Evolutionary conservation across 495 filamentous ascomycete species (phyloP).

Genomic region (Talaromyces borbonicus): DNA sequence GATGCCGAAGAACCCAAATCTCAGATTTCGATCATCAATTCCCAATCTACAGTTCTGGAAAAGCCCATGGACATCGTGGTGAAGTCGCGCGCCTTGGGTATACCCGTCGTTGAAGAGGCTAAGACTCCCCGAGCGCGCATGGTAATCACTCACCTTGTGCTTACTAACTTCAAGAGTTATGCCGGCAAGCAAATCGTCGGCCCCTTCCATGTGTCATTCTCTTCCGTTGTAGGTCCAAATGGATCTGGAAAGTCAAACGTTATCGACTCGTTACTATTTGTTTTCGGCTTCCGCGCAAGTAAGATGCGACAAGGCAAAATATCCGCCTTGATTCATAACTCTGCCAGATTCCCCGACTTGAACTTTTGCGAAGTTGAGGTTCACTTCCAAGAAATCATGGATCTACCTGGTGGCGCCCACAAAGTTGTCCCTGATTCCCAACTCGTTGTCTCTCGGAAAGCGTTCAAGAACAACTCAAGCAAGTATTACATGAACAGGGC

Average conservation of each 20-base stretch:
- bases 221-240: conserved; percentile 97
- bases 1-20: conserved; percentile 29
- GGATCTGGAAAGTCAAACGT: conserved; percentile 98
- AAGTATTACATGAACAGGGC: conserved; percentile 92
- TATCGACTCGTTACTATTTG: conserved; percentile 94
- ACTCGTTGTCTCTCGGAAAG: conserved; percentile 79
- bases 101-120: conserved; percentile 55
- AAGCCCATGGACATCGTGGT: conserved; percentile 91
- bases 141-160: conserved; percentile 80
- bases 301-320: conserved; percentile 99
- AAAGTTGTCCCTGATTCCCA: conserved; percentile 72
- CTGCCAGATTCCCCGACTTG: conserved; percentile 71
- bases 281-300: conserved; percentile 96
- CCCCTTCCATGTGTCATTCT: conserved; percentile 94
- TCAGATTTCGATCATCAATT: conserved; percentile 55
- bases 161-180: conserved; percentile 98
- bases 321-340: conserved; percentile 94
- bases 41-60: conserved; percentile 66
- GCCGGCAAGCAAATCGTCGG: conserved; percentile 91
- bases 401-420: conserved; percentile 62
- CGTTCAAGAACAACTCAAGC: conserved; percentile 96
- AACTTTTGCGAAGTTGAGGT: conserved; percentile 92
- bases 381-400: conserved; percentile 89
- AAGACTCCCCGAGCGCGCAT: conserved; percentile 70
- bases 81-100: conserved; percentile 66